Conservation (phyloP, 1,139 yeast genomes). For the Sugiyamaella grinbergsii region DNA sequence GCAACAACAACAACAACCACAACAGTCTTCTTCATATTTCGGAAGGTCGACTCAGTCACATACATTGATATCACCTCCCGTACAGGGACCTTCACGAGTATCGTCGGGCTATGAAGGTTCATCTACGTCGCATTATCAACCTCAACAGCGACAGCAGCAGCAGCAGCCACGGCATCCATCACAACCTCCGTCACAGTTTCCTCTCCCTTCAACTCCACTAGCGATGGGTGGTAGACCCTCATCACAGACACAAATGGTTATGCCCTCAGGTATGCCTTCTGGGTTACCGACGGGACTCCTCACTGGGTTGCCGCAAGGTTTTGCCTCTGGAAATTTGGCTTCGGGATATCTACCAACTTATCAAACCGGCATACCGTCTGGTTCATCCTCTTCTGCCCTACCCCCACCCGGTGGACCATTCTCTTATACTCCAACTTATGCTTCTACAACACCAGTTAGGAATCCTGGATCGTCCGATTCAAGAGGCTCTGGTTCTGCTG, state of each 20-base stretch:
- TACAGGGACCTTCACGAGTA: slow-evolving; percentile 1
- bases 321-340: slow-evolving; percentile 2
- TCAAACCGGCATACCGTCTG: neutral
- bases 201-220: slow-evolving; percentile 5
- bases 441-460: slow-evolving; percentile 32
- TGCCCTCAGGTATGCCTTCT: slow-evolving; percentile 1
- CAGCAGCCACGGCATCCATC: slow-evolving; percentile 4
- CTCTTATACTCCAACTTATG: slow-evolving; percentile 30
- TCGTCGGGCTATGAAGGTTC: slow-evolving; percentile 5
- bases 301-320: slow-evolving; percentile 1
- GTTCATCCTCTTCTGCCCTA: slow-evolving; percentile 8
- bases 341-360: neutral
- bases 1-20: slow-evolving; percentile 19
- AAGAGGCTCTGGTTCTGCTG: slow-evolving; percentile 19
- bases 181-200: slow-evolving; percentile 8
- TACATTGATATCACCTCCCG: slow-evolving; percentile 9
- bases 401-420: slow-evolving; percentile 26
- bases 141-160: too few relatives aligned
- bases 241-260: slow-evolving; percentile 1
- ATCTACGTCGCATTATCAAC: slow-evolving; percentile 9
- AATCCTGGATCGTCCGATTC: slow-evolving; percentile 19
- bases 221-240: neutral
- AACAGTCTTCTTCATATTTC: slow-evolving; percentile 8
- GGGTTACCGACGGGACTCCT: neutral
- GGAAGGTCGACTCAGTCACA: neutral